These are phyloP conservation scores for Colletotrichum sp. DNA, from an alignment of 2,329 filamentous ascomycete species.

Conservation along the genomic window DNA sequence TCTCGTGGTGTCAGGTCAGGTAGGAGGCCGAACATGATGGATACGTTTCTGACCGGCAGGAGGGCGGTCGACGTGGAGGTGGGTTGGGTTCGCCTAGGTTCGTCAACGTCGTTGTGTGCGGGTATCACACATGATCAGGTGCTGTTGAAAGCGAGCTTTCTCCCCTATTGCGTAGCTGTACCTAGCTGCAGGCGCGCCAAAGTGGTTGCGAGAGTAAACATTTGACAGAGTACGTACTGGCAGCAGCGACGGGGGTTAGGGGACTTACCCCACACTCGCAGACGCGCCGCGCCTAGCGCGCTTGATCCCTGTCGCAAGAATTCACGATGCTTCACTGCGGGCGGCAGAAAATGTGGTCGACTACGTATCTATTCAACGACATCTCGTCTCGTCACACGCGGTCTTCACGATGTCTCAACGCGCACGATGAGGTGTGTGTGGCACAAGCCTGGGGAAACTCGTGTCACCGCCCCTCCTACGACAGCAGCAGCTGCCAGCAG, in stretches of 20 bases:
- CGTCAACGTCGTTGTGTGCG: background rate
- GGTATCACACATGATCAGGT: background rate
- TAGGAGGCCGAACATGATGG: conserved; percentile 65
- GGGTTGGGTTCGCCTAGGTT: background rate
- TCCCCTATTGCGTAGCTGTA: background rate
- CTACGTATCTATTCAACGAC: background rate
- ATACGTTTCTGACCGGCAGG: background rate
- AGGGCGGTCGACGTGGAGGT: background rate
- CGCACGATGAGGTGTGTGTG: background rate
- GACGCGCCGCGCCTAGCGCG: conserved; percentile 20
- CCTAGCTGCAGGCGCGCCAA: background rate
- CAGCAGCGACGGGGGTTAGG: background rate
- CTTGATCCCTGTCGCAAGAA: conserved; percentile 3
- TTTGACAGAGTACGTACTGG: conserved; percentile 15
- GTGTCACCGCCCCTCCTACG: background rate
- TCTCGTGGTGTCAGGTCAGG: conserved; percentile 74
- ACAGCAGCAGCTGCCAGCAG: background rate
- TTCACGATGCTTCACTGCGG: conserved; percentile 16
- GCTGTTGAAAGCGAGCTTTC: background rate
- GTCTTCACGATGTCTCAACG: background rate
- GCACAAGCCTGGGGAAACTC: background rate
- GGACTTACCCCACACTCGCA: conserved; percentile 9
- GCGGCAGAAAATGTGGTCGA: conserved; percentile 6
- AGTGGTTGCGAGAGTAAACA: conserved; percentile 17
- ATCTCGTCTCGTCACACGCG: background rate